These are phyloP conservation scores for Tetrahymena borealis DNA, from an alignment of 73 alveolate genomes.

Conservation along the genomic window DNA sequence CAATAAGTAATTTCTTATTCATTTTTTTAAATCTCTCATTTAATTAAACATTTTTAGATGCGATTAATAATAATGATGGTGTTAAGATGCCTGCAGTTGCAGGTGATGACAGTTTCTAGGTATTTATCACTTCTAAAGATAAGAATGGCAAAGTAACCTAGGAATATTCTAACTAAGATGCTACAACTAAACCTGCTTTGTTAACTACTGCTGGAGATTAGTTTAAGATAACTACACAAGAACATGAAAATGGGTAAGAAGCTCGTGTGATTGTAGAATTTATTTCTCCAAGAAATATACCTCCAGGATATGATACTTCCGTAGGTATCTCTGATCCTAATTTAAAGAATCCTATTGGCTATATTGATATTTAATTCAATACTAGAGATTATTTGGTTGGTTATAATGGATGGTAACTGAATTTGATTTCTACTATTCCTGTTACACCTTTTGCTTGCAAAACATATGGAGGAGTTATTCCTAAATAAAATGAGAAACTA, in stretches of 20 bases:
- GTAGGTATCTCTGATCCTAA: conserved; percentile 15
- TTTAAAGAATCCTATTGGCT: conserved; percentile 20
- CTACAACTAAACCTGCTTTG: conserved; percentile 26
- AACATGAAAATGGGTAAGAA: background rate
- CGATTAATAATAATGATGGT: conserved; percentile 4
- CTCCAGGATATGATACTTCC: conserved; percentile 30
- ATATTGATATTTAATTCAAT: conserved; percentile 7
- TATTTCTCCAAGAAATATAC: conserved; percentile 19
- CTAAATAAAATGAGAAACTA: background rate
- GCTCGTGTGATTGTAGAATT: conserved; percentile 13
- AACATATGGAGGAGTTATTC: background rate
- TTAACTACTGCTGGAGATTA: background rate
- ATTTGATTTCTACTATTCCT: background rate
- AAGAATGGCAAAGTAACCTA: background rate
- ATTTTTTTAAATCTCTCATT: background rate
- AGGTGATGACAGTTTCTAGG: conserved; percentile 16
- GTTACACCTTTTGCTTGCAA: background rate
- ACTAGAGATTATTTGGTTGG: conserved; percentile 2
- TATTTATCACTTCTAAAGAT: conserved; percentile 27
- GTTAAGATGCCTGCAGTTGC: conserved; percentile 28
- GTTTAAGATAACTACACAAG: background rate
- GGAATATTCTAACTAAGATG: conserved; percentile 14
- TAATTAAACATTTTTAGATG: background rate
- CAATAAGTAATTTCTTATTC: background rate
- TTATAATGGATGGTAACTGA: background rate